Evolutionary conservation across 2,329 filamentous ascomycete genomes (phyloP), one percentile per base, ranked within the genome.

Genomic region (Pestalotiopsis sp.): DNA sequence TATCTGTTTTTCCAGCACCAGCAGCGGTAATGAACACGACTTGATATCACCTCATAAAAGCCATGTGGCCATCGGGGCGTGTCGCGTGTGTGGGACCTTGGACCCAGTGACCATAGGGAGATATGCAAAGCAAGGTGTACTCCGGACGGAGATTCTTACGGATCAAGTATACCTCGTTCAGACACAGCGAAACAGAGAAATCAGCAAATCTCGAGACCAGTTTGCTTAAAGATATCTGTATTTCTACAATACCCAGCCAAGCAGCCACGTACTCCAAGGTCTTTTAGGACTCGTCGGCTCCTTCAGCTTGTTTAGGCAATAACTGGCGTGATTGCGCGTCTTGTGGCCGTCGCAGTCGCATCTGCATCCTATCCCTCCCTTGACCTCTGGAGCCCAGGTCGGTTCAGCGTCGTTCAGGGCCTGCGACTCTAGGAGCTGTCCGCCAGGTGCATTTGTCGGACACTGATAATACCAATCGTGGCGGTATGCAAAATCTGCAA

Each of bases 401-500:
- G 58, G 17, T 58, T 61, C 58, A 4, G 73, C 71, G 66, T 66
- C 74, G 25, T 75, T 76, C 7, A 82, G 77, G 1, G 74, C 27
- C 6, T 70, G 64, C 2, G 78, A 81, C 13, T 73, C 74, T 6
- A 73, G 74, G 2, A 82, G 74, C 69, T 82, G 81, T 5, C 77
- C 78, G 14, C 75, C 78, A 0, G 76, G 77, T 31, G 80, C 77
- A 69, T 82, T 82, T 49, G 77, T 77, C 1, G 77, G 77, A 64
- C 77, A 79, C 67, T 78, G 76, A 59, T 72, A 77, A 58, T 77
- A 68, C 4, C 72, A 73, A 63, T 78, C 78, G 70, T 84, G 82
- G 36, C 78, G 75, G 72, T 84, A 84, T 38, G 81, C 81, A 63
- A 83, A 78, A 70, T 84, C 82, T 63, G 78, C 77, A 66, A 83